These are phyloP conservation scores for Pseudocercospora cruenta DNA, from an alignment of 2,329 filamentous ascomycete species.

Conservation along the genomic window DNA sequence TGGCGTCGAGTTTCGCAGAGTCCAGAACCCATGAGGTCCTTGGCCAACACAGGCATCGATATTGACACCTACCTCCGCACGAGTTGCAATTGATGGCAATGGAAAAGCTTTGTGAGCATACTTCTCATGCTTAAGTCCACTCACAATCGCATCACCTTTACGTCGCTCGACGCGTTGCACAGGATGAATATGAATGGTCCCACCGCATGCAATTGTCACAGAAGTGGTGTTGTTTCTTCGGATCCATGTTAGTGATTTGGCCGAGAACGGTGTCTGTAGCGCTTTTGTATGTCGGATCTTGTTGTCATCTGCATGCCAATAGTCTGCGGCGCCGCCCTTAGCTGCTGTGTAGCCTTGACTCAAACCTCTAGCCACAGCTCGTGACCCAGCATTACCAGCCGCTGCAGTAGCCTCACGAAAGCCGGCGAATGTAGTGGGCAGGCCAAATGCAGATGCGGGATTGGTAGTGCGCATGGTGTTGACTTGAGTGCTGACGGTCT, in stretches of 20 bases:
- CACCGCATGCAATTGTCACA: slow-evolving; percentile 68
- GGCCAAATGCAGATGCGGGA: slow-evolving; percentile 24
- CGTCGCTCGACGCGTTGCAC: slow-evolving; percentile 53
- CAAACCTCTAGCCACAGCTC: slow-evolving; percentile 72
- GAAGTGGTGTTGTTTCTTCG: slow-evolving; percentile 64
- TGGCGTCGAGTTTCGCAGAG: slow-evolving; percentile 33
- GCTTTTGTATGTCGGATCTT: slow-evolving; percentile 67
- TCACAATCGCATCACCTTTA: slow-evolving; percentile 54
- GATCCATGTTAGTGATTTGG: slow-evolving; percentile 66
- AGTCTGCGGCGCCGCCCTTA: slow-evolving; percentile 67
- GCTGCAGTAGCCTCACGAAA: slow-evolving; percentile 38
- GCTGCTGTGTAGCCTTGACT: slow-evolving; percentile 75
- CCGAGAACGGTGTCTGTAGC: slow-evolving; percentile 50
- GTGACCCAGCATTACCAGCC: slow-evolving; percentile 63
- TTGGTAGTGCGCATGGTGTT: slow-evolving; percentile 32
- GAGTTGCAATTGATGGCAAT: slow-evolving; percentile 30
- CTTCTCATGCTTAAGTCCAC: slow-evolving; percentile 44
- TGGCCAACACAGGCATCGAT: slow-evolving; percentile 30
- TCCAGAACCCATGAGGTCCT: slow-evolving; percentile 46
- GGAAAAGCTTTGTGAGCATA: slow-evolving; percentile 31
- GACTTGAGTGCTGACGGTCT: slow-evolving; percentile 45
- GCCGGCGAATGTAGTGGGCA: slow-evolving; percentile 39
- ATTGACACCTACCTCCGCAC: slow-evolving; percentile 11
- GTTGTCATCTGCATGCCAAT: slow-evolving; percentile 76
- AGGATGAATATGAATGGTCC: slow-evolving; percentile 68